phyloP scores from a whole-genome alignment of 2,329 filamentous ascomycete genomes.

The Cadophora luteo-olivacea region DNA sequence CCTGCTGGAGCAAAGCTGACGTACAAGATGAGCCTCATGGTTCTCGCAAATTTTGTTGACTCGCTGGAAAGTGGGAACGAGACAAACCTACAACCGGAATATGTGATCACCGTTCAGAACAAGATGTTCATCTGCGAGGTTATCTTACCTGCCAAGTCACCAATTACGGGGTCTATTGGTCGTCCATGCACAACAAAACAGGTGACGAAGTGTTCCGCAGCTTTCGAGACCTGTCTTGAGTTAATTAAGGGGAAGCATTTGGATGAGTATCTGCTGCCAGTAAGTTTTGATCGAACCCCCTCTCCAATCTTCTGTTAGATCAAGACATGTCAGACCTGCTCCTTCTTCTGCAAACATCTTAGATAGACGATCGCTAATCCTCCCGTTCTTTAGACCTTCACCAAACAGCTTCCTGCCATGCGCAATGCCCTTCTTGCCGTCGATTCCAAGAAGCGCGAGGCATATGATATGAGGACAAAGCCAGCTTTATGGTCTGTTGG shows the following conservation, averaged over 20 bases:
- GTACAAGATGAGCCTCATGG: slow-evolving; percentile 73
- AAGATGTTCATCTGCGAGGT: slow-evolving; percentile 78
- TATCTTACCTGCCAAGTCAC: slow-evolving; percentile 76
- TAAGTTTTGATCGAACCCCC: background rate
- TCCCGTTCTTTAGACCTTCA: slow-evolving; percentile 53
- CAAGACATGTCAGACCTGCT: no score
- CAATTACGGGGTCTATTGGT: slow-evolving; percentile 71
- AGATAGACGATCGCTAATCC: background rate
- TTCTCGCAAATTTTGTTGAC: slow-evolving; percentile 76
- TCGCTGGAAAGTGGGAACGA: slow-evolving; percentile 62
- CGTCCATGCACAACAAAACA: slow-evolving; percentile 71
- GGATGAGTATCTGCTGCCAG: slow-evolving; percentile 75
- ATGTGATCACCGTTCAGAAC: slow-evolving; percentile 63
- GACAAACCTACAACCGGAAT: slow-evolving; percentile 55
- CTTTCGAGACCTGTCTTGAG: slow-evolving; percentile 80
- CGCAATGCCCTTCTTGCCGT: slow-evolving; percentile 86
- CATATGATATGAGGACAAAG: slow-evolving; percentile 81
- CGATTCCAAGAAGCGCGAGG: slow-evolving; percentile 74
- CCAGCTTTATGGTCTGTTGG: slow-evolving; percentile 72
- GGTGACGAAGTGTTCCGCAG: slow-evolving; percentile 85
- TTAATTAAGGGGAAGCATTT: slow-evolving; percentile 72
- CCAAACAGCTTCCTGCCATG: slow-evolving; percentile 77
- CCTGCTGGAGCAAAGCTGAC: slow-evolving; percentile 80
- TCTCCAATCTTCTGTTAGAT: no score
- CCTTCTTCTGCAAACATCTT: background rate